Evolutionary conservation across 2,329 filamentous ascomycete genomes (phyloP), one percentile per base, ranked within the genome.

Genomic region (Fusarium devonianum): DNA sequence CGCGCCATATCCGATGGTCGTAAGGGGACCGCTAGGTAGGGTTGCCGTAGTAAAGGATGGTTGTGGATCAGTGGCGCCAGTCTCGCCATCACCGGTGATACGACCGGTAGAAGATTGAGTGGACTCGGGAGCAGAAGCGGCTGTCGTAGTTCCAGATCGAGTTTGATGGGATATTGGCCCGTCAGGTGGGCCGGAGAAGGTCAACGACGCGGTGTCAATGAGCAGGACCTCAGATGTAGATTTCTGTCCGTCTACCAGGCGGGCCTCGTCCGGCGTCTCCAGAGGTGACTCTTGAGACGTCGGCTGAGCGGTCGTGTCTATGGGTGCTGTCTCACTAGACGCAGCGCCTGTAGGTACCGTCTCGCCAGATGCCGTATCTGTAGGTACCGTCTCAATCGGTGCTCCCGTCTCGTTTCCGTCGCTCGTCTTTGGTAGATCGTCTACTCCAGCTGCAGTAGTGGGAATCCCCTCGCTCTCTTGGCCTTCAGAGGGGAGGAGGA

Each of bases 141-240:
- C 49, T 39, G 53, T 59, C 14, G 54, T 59, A 14, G 57, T 48
- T 14, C 37, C 49, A 10, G 36, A 11, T 41, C 50, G 36, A 22
- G 62, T 61, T 49, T 57, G 48, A 4, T 63, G 40, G 21, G 59
- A 64, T 25, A 56, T 61, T 14, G 59, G 50, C 9, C n/a, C 29
- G 25, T 54, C 43, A 13, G 60, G 40, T 2, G 50, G 43, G 2
- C 37, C 50, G 17, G 61, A 50, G 30, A 56, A 58, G 9, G 56
- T 56, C 46, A 60, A 57, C 6, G 56, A 53, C 14, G 46, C 51
- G n/a, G 51, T 58, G 26, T 58, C 56, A 16, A 60, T 56, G 13
- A 56, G 46, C 18, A 58, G 56, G 17, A 60, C 38, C 30, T 58
- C 56, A 19, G 51, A 53, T 4, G 36, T 47, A 17, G 45, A 39